A percentile compares a stretch with the other conserved stretches of the same genome.
phyloP scores from a whole-genome alignment of 177 flowering plant genomes.

The Tripterygium wilfordii region DNA sequence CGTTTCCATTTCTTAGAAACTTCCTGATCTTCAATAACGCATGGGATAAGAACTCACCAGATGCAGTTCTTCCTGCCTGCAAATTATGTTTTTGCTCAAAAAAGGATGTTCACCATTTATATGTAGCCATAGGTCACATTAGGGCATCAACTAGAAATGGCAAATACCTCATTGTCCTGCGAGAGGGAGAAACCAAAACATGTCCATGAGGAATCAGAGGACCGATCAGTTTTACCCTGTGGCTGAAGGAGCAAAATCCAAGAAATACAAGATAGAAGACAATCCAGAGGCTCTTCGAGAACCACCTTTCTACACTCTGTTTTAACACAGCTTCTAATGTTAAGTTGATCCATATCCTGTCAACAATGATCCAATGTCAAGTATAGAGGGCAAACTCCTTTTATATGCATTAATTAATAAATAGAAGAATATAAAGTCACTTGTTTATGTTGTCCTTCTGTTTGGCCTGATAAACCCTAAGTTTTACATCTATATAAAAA shows the following conservation, averaged over 20 bases:
- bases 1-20: conserved; percentile 35
- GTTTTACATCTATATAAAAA: too few species aligned
- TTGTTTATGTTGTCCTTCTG: too few species aligned
- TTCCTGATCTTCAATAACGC: conserved; percentile 51
- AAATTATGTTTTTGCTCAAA: neutral
- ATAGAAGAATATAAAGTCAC: too few species aligned
- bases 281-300: conserved; percentile 73
- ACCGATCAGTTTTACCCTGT: conserved; percentile 34
- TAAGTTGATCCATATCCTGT: conserved; percentile 57
- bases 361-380: conserved; percentile 2
- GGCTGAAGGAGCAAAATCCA: conserved; percentile 77
- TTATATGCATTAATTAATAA: too few species aligned
- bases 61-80: conserved; percentile 50
- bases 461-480: too few species aligned
- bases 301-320: conserved; percentile 45
- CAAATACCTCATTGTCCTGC: conserved; percentile 75
- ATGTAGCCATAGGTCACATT: too few species aligned
- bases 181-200: conserved; percentile 85
- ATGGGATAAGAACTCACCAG: conserved; percentile 49
- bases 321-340: conserved; percentile 46
- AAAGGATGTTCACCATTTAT: neutral
- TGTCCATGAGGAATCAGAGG: conserved; percentile 48
- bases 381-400: too few species aligned
- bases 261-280: conserved; percentile 69
- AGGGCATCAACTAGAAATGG: too few species aligned